Evolutionary conservation across 2,329 filamentous ascomycete species (phyloP), one percentile per base, ranked within the genome.

Genomic region (Nemania sp.): DNA sequence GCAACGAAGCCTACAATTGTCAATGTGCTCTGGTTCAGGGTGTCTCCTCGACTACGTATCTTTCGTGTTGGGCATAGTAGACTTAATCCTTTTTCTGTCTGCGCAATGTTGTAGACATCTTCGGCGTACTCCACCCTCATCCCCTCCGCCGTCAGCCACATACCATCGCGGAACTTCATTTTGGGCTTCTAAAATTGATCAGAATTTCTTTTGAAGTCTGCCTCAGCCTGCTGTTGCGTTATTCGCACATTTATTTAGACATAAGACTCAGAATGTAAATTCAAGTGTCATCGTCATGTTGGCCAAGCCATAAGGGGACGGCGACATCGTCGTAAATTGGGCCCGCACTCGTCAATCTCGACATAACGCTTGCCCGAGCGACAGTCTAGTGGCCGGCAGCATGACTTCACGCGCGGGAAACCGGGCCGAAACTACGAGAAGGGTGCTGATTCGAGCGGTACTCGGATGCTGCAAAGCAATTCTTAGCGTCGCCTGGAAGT

Each of bases 141-240:
- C 56, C 78, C 80, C 68, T 84, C 80, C 52, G 80, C 82, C 36
- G 79, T 76, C 43, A 87, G 73, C 86, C 86, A 88, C 84, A 87
- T 85, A 60, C 80, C 80, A 78, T 84, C 81, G 60, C 81, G 80
- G 62, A 84, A 83, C 72, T 81, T 83, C 81, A 84, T 84, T 37
- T 61, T 68, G 43, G 30, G 22, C 17, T 3, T 19, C 28, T 41
- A 12, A 34, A 17, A 31, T 15, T 33, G 23, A 22, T 36, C 17
- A 28, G 41, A 42, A 45, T 30, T 19, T 36, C 11, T 39, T 45
- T 26, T n/a, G 22, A 11, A 3, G 14, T 30, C 3, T 12, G 20
- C 23, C 8, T 17, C 19, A 26, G 40, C 20, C 24, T 26, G 20
- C 12, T 6, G 5, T 17, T 23, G n/a, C 26, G 14, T 22, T 34